Conservation (phyloP, 2,329 filamentous ascomycete genomes). For the Pyricularia sp. region DNA sequence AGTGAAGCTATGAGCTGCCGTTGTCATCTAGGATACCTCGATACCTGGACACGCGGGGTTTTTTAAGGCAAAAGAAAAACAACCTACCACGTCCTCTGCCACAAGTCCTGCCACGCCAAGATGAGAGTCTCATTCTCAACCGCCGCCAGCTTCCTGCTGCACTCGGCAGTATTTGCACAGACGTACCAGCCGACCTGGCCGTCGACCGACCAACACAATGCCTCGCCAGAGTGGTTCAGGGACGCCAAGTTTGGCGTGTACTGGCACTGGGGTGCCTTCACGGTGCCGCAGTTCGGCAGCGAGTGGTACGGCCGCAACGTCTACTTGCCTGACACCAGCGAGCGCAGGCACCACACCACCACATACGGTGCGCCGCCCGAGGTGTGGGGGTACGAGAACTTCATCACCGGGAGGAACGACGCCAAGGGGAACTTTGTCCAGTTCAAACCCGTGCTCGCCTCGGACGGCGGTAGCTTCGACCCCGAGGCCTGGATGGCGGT, state of each 20-base stretch:
- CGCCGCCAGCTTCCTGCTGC: not conserved
- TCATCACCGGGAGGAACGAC: conserved; percentile 10
- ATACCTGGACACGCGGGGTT: not conserved
- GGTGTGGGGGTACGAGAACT: conserved; percentile 4
- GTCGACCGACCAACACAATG: conserved; percentile 24
- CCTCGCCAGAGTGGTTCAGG: conserved; percentile 43
- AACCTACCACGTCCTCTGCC: not conserved
- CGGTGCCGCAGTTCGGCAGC: conserved; percentile 46
- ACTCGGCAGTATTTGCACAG: not conserved
- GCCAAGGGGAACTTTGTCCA: conserved; percentile 23
- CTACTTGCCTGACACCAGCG: not conserved
- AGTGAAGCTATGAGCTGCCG: not conserved
- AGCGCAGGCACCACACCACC: not conserved
- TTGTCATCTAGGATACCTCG: not conserved
- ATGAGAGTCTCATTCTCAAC: not conserved
- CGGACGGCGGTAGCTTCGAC: conserved; percentile 8
- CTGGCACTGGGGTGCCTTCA: conserved; percentile 49
- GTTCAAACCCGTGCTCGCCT: conserved; percentile 4
- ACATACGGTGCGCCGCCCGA: conserved; percentile 1
- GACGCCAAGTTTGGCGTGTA: conserved; percentile 50
- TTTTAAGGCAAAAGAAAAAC: not conserved
- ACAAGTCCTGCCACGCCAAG: not conserved
- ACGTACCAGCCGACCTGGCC: conserved; percentile 3
- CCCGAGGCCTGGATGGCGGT: conserved; percentile 23
- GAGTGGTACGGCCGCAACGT: conserved; percentile 41